phyloP scores from a whole-genome alignment of 257 asterid species.

The Vinca minor region DNA sequence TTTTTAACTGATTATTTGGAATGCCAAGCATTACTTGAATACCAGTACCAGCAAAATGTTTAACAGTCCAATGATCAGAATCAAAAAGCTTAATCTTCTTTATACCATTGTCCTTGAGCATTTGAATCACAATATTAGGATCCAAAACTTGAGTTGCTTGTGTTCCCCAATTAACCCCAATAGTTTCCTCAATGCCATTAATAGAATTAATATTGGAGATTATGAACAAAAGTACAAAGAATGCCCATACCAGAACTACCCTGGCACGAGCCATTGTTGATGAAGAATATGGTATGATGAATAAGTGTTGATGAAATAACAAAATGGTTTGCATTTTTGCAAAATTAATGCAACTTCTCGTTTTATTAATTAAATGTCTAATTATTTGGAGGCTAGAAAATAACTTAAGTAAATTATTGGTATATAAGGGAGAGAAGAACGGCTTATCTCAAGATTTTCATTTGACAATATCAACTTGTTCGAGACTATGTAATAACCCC shows the following conservation, averaged over 20 bases:
- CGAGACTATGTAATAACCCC: too few species aligned
- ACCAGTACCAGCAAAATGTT: conserved; percentile 48
- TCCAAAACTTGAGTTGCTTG: conserved; percentile 50
- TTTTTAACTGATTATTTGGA: conserved; percentile 49
- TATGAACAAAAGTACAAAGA: not conserved
- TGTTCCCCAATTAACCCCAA: conserved; percentile 80
- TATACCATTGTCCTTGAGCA: conserved; percentile 60
- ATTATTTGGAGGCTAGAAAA: too few species aligned
- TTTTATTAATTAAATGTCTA: too few species aligned
- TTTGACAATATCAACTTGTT: too few species aligned
- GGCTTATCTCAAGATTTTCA: too few species aligned
- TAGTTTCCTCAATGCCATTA: conserved; percentile 21
- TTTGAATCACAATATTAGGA: conserved; percentile 35
- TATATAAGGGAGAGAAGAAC: too few species aligned
- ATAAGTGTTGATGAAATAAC: not conserved
- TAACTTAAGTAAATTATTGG: too few species aligned
- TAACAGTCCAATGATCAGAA: conserved; percentile 50
- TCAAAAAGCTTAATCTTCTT: conserved; percentile 52
- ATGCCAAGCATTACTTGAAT: conserved; percentile 79
- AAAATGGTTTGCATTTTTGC: not conserved
- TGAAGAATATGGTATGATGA: not conserved
- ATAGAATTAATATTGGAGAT: not conserved
- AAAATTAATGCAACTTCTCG: too few species aligned
- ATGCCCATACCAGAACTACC: conserved; percentile 9
- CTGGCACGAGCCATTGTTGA: conserved; percentile 11